Evolutionary conservation across 2,329 filamentous ascomycete genomes (phyloP), one percentile per base, ranked within the genome.

Genomic region (Aspergillus texensis): DNA sequence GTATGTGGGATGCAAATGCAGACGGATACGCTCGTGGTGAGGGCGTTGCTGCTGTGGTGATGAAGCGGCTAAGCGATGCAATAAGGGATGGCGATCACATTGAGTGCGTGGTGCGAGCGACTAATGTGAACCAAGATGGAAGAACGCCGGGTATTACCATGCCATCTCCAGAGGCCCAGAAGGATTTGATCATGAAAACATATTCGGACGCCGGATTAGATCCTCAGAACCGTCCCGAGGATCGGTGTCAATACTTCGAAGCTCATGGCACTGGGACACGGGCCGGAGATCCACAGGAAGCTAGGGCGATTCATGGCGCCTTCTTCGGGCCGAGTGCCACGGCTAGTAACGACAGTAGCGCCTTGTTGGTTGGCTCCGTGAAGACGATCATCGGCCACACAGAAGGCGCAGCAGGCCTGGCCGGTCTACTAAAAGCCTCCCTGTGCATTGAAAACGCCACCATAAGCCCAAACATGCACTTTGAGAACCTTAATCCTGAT

Each of bases 1-100:
- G 34, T 12, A 36, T 36, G 34, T 36, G 34, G 34, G 34, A 82
- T 65, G 73, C 70, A 2, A 71, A 70, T 2, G 85, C 82, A 0
- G 74, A 85, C 65, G 85, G 84, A 9, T 85, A 79, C 70, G 83
- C 77, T 32, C 79, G 85, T 0, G 84, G 83, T 12, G 86, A 88
- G 58, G 85, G 85, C 0, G 72, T 86, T 12, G 80, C 80, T 0
- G 74, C 77, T 0, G 65, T 88, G 0, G 72, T 88, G 0, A 65
- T 89, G 0, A 88, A 88, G 70, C 75, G 71, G 1, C 68, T 88
- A 1, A 73, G 70, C 6, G 71, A 78, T 1, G 87, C 87, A 0
- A 61, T 88, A 4, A 71, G 62, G 0, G 79, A 83, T 67, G 79
- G 79, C 0, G 82, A 85, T 63, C 67, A 76, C 4, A 80, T 85